These are phyloP conservation scores for Globisporangium spinosum DNA, from an alignment of 352 stramenopile species.

Conservation along the genomic window DNA sequence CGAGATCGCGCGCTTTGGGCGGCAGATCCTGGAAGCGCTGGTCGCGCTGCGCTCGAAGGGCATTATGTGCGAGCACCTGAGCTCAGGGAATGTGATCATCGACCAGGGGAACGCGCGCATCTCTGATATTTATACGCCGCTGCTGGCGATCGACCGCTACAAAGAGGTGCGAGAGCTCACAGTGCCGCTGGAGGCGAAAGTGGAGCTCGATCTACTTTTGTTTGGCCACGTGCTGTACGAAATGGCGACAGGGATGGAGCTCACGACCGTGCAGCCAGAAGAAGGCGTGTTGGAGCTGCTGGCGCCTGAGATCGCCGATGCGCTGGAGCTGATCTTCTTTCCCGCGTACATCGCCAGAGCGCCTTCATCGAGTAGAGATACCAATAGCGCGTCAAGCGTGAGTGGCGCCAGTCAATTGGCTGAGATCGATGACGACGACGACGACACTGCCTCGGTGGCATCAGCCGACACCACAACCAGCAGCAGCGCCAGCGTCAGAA, in stretches of 20 bases:
- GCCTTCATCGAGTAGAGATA: neutral
- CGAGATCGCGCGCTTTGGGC: constrained; percentile 58
- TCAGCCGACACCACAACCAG: constrained; percentile 4
- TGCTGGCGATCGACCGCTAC: constrained; percentile 61
- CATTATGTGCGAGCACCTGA: constrained; percentile 67
- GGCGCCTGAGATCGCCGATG: constrained; percentile 51
- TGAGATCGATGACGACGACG: neutral
- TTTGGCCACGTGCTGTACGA: constrained; percentile 76
- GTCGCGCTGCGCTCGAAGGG: constrained; percentile 49
- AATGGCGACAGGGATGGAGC: constrained; percentile 66
- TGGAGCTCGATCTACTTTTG: constrained; percentile 66
- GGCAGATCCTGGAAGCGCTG: constrained; percentile 61
- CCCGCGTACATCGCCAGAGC: constrained; percentile 12
- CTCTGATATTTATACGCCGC: constrained; percentile 55
- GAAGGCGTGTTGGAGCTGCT: constrained; percentile 48
- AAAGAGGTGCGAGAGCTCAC: constrained; percentile 49
- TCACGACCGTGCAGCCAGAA: constrained; percentile 38
- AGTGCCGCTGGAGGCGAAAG: constrained; percentile 53
- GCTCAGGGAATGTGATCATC: constrained; percentile 59
- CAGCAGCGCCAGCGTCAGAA: constrained; percentile 24
- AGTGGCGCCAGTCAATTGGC: neutral
- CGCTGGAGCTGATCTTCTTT: constrained; percentile 56
- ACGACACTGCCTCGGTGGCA: constrained; percentile 6
- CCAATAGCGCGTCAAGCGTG: neutral
- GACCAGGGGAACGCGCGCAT: constrained; percentile 57